Evolutionary conservation across 2,329 filamentous ascomycete species (phyloP).

Genomic region (Exophiala viscosa): DNA sequence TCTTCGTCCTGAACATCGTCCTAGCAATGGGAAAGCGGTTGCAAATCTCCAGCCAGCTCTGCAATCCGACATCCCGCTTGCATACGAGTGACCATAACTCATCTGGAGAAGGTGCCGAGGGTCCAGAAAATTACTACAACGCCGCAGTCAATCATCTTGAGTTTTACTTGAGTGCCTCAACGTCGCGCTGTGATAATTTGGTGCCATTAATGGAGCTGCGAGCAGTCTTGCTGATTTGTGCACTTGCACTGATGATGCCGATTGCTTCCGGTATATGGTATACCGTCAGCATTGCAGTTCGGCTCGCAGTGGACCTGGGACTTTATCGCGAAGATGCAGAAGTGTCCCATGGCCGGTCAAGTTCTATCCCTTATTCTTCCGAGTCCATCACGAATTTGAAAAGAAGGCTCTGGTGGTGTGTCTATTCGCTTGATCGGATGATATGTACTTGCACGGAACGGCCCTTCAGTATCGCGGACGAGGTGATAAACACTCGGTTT

Average conservation of each 20-base stretch:
- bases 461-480: neutral
- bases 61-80: neutral
- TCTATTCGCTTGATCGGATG: neutral
- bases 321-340: neutral
- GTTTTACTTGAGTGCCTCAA: neutral
- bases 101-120: neutral
- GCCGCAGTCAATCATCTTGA: neutral
- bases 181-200: neutral
- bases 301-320: neutral
- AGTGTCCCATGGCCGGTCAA: too few relatives aligned
- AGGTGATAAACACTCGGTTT: neutral
- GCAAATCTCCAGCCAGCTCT: neutral
- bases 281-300: neutral
- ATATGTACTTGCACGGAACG: neutral
- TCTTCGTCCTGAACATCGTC: neutral
- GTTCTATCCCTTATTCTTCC: too few relatives aligned
- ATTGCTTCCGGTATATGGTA: neutral
- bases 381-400: too few relatives aligned
- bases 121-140: neutral
- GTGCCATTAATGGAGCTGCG: neutral
- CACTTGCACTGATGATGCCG: neutral
- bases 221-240: neutral
- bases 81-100: neutral
- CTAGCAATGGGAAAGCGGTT: neutral
- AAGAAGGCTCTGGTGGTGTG: neutral